phyloP scores from a whole-genome alignment of 495 filamentous ascomycete genomes.

The Trichoderma orchidacearum region DNA sequence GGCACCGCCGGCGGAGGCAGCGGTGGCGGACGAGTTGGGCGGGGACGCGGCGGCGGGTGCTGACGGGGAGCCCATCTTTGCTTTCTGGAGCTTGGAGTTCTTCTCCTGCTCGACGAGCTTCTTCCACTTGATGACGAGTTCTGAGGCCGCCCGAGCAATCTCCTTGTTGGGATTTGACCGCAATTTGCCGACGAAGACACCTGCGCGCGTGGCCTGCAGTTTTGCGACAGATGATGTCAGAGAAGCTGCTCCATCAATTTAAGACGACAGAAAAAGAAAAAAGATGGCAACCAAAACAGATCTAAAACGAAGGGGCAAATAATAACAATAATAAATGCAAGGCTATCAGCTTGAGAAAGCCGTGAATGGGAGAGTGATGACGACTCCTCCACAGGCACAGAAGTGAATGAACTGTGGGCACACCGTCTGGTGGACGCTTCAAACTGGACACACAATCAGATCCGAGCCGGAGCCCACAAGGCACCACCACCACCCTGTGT shows the following conservation, averaged over 20 bases:
- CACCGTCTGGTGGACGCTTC: too few relatives aligned
- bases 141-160: slow-evolving; percentile 57
- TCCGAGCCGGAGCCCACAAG: too few relatives aligned
- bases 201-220: slow-evolving; percentile 69
- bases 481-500: too few relatives aligned
- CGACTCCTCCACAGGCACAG: too few relatives aligned
- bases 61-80: slow-evolving; percentile 24
- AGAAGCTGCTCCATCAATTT: neutral
- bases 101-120: slow-evolving; percentile 56
- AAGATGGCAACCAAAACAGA: neutral
- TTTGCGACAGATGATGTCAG: neutral
- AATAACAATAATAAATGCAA: too few relatives aligned
- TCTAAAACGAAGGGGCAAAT: neutral
- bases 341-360: too few relatives aligned
- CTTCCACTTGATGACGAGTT: slow-evolving; percentile 82
- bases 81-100: slow-evolving; percentile 33
- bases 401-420: too few relatives aligned
- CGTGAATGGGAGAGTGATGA: too few relatives aligned
- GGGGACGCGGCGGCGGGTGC: slow-evolving; percentile 16
- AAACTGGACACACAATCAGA: too few relatives aligned
- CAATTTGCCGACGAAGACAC: slow-evolving; percentile 74
- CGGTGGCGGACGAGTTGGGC: slow-evolving; percentile 21
- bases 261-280: neutral
- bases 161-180: slow-evolving; percentile 61
- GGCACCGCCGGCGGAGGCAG: neutral